These are phyloP conservation scores for Leccinellum luteum DNA, from an alignment of 768 basidiomycete species.

Conservation along the genomic window DNA sequence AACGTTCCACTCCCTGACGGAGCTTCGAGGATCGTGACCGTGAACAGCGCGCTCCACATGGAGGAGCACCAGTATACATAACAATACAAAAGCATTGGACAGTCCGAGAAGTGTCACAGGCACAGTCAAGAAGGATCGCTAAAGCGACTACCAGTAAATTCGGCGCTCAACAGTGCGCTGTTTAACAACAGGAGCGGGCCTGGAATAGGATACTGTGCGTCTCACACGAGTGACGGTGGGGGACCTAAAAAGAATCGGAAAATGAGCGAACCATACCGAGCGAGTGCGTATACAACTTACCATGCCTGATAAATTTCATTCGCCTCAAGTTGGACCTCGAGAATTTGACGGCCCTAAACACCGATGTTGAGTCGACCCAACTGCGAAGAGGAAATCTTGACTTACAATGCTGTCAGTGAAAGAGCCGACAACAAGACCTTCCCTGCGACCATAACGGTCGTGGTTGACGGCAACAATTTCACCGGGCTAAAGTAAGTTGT, in stretches of 20 bases:
- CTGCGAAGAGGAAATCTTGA: conserved; percentile 8
- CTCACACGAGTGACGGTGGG: conserved; percentile 77
- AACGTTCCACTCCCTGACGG: conserved; percentile 43
- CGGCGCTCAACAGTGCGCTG: conserved; percentile 68
- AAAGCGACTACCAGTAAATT: conserved; percentile 62
- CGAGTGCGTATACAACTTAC: conserved; percentile 31
- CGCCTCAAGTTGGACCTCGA: conserved; percentile 78
- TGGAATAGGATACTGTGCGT: conserved; percentile 65
- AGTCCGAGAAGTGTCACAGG: conserved; percentile 20
- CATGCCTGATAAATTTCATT: conserved; percentile 68
- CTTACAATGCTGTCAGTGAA: conserved; percentile 69
- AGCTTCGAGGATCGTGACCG: conserved; percentile 49
- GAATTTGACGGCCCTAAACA: conserved; percentile 71
- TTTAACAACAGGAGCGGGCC: conserved; percentile 41
- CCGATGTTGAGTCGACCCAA: neutral
- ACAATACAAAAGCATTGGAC: conserved; percentile 33
- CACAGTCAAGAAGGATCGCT: neutral
- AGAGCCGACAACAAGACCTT: conserved; percentile 79
- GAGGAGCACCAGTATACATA: conserved; percentile 22
- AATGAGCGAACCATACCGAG: neutral
- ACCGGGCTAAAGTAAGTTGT: conserved; percentile 50
- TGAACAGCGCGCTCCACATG: conserved; percentile 1
- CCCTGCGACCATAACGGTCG: conserved; percentile 57
- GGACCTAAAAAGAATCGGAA: conserved; percentile 44
- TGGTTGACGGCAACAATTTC: conserved; percentile 79